These are phyloP conservation scores for Cokeromyces recurvatus DNA, from an alignment of 371 early-diverging fungal genomes.

Conservation along the genomic window DNA sequence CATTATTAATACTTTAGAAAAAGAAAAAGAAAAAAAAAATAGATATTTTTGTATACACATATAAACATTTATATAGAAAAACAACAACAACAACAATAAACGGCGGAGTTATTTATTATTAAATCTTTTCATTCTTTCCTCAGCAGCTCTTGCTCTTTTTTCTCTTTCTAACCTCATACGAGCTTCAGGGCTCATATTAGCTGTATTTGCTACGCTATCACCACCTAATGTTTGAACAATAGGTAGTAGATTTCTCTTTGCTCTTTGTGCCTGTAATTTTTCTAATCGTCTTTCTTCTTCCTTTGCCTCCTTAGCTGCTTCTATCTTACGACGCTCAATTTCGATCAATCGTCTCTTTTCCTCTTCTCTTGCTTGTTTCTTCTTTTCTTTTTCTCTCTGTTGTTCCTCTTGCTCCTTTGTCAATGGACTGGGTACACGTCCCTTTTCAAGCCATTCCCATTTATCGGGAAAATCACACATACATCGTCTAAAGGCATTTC, in stretches of 20 bases:
- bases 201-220: constrained; percentile 14
- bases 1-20: too few relatives aligned
- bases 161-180: constrained; percentile 80
- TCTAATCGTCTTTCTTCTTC: constrained; percentile 33
- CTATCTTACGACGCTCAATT: constrained; percentile 16
- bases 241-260: constrained; percentile 16
- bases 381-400: constrained; percentile 54
- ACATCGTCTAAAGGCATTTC: constrained; percentile 77
- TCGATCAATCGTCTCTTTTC: constrained; percentile 40
- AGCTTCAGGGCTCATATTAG: constrained; percentile 69
- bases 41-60: too few relatives aligned
- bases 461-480: constrained; percentile 58
- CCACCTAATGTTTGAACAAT: constrained; percentile 22
- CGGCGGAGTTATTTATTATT: too few relatives aligned
- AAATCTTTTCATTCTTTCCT: constrained; percentile 54
- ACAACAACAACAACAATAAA: too few relatives aligned
- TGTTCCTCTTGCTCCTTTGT: constrained; percentile 71
- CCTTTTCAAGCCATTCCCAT: constrained; percentile 65
- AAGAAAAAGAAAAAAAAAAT: too few relatives aligned
- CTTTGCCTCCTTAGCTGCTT: constrained; percentile 32
- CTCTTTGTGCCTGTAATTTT: constrained; percentile 19
- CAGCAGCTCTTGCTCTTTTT: constrained; percentile 76
- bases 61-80: too few relatives aligned
- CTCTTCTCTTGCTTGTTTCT: constrained; percentile 55
- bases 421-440: constrained; percentile 75